Percentiles rank a stretch among this genome's conserved stretches.
These are phyloP conservation scores for Xylariaceae sp. DNA, from an alignment of 2,329 filamentous ascomycete genomes.

Conservation along the genomic window DNA sequence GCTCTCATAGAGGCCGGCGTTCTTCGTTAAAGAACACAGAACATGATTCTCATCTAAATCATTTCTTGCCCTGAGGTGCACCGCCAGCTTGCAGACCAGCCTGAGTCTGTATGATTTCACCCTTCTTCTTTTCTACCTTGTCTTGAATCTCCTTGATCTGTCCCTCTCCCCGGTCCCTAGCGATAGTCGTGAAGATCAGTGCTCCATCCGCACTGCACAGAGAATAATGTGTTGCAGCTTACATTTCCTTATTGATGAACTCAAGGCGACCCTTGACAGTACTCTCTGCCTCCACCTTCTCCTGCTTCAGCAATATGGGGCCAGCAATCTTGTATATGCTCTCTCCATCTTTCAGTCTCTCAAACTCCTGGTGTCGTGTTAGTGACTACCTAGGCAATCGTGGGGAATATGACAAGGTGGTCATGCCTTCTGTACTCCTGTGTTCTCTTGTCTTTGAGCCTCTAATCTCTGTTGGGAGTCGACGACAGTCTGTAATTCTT, in stretches of 20 bases:
- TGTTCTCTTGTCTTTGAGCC: constrained; percentile 90
- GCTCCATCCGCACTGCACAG: neutral
- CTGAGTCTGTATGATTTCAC: constrained; percentile 56
- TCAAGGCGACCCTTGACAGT: constrained; percentile 87
- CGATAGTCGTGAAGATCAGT: neutral
- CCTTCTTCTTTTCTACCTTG: constrained; percentile 56
- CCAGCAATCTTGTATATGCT: constrained; percentile 96
- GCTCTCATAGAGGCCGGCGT: too few species aligned
- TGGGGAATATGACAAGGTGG: neutral
- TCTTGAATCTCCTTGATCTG: constrained; percentile 54
- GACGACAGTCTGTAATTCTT: constrained; percentile 74
- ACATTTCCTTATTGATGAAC: constrained; percentile 95
- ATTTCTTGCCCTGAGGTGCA: constrained; percentile 28
- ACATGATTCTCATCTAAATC: neutral
- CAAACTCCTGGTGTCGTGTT: constrained; percentile 64
- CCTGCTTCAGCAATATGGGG: constrained; percentile 90
- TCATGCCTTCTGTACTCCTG: constrained; percentile 72
- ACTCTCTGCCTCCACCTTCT: constrained; percentile 82
- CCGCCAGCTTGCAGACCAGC: constrained; percentile 43
- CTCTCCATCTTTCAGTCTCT: constrained; percentile 70
- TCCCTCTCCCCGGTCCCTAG: constrained; percentile 36
- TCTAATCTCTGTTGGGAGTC: constrained; percentile 85
- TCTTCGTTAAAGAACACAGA: too few species aligned
- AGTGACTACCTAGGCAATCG: neutral
- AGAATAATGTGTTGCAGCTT: constrained; percentile 29